Evolutionary conservation across 306 rosid genomes (phyloP).

Genomic region (Gastrolobium villosum): DNA sequence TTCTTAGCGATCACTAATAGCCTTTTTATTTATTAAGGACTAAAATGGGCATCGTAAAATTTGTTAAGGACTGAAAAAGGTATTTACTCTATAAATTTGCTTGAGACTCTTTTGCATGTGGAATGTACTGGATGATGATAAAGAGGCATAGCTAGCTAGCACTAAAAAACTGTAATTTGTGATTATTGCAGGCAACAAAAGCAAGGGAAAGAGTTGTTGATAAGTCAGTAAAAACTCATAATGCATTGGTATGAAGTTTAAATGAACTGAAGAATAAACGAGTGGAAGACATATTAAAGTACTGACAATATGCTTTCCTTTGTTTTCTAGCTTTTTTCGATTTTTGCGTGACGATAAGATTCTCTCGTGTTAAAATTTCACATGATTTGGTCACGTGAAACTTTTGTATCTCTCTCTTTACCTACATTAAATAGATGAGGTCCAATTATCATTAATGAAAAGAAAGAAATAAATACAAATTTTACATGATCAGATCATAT

Average conservation of each 20-base stretch:
- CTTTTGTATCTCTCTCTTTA: no score
- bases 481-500: no score
- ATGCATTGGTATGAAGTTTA: background rate
- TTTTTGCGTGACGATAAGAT: background rate
- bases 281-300: background rate
- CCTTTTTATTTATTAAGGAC: no score
- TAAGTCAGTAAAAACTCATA: constrained; percentile 26
- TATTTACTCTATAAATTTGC: no score
- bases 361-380: no score
- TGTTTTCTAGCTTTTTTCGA: constrained; percentile 25
- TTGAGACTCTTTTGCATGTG: no score
- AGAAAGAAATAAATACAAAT: no score
- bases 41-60: no score
- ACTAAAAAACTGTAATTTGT: background rate
- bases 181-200: constrained; percentile 48
- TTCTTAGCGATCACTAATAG: no score
- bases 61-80: no score
- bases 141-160: background rate
- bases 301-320: background rate
- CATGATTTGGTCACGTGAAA: no score
- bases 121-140: background rate
- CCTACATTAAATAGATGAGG: background rate
- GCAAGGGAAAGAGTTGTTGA: constrained; percentile 41
- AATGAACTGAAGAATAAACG: background rate
- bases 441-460: no score